These are phyloP conservation scores for Ophiocordyceps camponoti-floridani DNA, from an alignment of 2,329 filamentous ascomycete species.

Conservation along the genomic window DNA sequence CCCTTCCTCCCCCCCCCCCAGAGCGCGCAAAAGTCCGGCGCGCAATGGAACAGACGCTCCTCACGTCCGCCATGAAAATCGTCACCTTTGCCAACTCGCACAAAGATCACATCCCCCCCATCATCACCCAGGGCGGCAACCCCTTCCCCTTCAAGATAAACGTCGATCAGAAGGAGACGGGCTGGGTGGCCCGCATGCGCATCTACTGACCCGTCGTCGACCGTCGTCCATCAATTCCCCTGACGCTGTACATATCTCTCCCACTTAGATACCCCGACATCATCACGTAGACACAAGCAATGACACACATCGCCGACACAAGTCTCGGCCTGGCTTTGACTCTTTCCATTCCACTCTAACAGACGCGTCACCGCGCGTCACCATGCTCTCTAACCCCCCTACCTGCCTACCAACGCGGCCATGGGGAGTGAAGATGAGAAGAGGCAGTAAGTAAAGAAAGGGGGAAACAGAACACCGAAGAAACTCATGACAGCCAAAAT, in stretches of 20 bases:
- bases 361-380: no score
- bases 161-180: constrained; percentile 61
- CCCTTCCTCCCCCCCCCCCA: constrained; percentile 14
- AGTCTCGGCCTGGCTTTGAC: no score
- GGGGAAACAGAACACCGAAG: no score
- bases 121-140: constrained; percentile 84
- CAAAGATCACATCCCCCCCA: constrained; percentile 92
- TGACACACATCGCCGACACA: no score
- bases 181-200: constrained; percentile 66
- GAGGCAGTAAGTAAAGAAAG: no score
- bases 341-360: no score
- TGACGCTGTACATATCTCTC: not conserved
- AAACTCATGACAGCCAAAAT: no score
- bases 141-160: constrained; percentile 91
- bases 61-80: constrained; percentile 78
- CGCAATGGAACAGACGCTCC: constrained; percentile 79
- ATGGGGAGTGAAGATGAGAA: no score
- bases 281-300: no score
- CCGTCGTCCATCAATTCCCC: not conserved
- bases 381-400: no score
- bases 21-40: constrained; percentile 77
- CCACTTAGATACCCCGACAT: not conserved
- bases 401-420: no score
- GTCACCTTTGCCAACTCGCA: constrained; percentile 72
- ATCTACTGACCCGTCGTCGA: constrained; percentile 33